phyloP scores from a whole-genome alignment of 176 grass and related monocot genomes.

The Oryza glaberrima region DNA sequence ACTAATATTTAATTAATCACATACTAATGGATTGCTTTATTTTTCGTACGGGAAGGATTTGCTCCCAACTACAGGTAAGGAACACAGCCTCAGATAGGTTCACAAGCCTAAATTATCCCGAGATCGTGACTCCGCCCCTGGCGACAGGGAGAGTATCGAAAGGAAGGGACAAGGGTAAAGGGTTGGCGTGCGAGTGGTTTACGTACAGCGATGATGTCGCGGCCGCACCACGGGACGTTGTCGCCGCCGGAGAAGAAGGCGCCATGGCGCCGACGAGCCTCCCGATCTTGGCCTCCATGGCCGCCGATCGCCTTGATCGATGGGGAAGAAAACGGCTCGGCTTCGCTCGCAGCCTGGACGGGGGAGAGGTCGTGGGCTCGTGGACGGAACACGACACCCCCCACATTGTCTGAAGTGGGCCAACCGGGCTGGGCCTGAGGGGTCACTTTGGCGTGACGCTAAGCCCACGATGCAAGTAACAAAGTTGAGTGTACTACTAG shows the following conservation, averaged over 20 bases:
- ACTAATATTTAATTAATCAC: too few relatives aligned
- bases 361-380: neutral
- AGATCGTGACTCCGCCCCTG: too few relatives aligned
- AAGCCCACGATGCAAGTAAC: neutral
- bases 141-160: too few relatives aligned
- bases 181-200: neutral
- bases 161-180: too few relatives aligned
- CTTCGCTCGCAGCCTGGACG: neutral
- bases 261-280: conserved; percentile 1
- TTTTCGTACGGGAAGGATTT: too few relatives aligned
- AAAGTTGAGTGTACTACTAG: too few relatives aligned
- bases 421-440: neutral
- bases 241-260: conserved; percentile 1
- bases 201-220: neutral
- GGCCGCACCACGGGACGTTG: neutral
- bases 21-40: too few relatives aligned
- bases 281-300: conserved; percentile 9
- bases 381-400: neutral
- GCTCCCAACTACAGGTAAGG: too few relatives aligned
- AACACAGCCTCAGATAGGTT: too few relatives aligned
- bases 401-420: neutral
- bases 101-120: too few relatives aligned
- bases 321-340: neutral
- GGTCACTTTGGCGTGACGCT: too few relatives aligned
- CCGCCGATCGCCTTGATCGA: neutral